Base-by-base conservation (phyloP, 2,329 filamentous ascomycete species). In the Fusarium irregulare region DNA sequence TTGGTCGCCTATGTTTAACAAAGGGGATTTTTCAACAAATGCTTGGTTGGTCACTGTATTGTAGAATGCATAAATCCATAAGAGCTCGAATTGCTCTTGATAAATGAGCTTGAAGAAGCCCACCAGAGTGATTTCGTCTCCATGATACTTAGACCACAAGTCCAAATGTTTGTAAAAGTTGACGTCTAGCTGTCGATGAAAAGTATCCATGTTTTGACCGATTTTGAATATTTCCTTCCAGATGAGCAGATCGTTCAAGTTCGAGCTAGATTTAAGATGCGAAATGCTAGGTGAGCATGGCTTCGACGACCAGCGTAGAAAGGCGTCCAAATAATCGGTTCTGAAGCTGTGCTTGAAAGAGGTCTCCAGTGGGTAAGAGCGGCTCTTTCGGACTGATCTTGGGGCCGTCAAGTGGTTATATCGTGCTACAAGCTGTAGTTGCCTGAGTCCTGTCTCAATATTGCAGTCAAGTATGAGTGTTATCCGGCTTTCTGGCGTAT, bases 51-150 rank as follows among this genome's bases (percentile, higher is more conserved):
- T 27, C 7, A 14, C 12, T 1, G 20, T 8, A 5, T 46, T 13
- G 20, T 12, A 18, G 7, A 54, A 34, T 6, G 8, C 3, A 5
- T 16, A 56, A 4, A 56, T 1, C 49, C 50, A 59, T 3, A 45
- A 3, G 0, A 59, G 56, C 2, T 56, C 37, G 2, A 59, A 27
- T 3, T 59, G 50, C 7, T 59, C 56, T 2, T 16, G n/a, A 12
- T 45, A 56, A 2, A 59, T 11, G 0, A 56, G 53, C 1, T 4
- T 9, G 4, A 59, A 56, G 1, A 59, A 18, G 3, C 16, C 0
- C 4, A 6, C 1, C 1, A 56, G 10, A 3, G 4, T 1, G 1
- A 2, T 7, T 7, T 34, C 2, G 2, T 1, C 12, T 5, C 4
- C 5, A 3, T 3, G 1, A 7, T 9, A 16, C 2, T 3, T 6